Base-by-base conservation (phyloP, 345 rosid genomes). In the Populus deltoides region DNA sequence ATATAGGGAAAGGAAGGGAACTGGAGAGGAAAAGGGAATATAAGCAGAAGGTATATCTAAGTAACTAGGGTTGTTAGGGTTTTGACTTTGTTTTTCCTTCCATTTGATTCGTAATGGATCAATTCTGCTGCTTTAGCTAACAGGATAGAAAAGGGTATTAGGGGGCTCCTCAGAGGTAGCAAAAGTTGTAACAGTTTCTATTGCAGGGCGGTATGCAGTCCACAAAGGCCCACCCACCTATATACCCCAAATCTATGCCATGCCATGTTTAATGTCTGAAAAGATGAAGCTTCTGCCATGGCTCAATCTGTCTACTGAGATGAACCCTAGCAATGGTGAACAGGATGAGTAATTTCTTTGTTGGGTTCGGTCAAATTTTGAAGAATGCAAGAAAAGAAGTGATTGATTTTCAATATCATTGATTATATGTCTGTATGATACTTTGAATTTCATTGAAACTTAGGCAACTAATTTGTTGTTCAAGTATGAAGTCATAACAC, bases 131-230 rank as follows among this genome's bases (percentile, higher is more conserved):
- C 72, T 59, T 45, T n/a, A 4, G 63, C 47, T 5, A 43, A 62
- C 70, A 17, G 27, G 45, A 22, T 10, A 8, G 36, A 18, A 7
- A 69, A 38, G 53, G 74, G 10, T n/a, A 57, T 9, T 1, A 57
- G 27, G 27, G 27, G 63, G 31, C 12, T 7, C n/a, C 3, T 31
- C 8, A 47, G 35, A 45, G 72, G 62, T n/a, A 1, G 51, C 6
- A 53, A 51, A 55, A 25, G 47, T 39, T 68, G 33, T 4, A 57
- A 43, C 16, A 38, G 73, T 53, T 66, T 31, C 25, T 22, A 10
- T 29, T 33, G 18, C 69, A 33, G 68, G 74, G 75, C 70, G 62
- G 68, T 75, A 70, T 70, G 75, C 80, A 43, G 75, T 41, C 69
- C 33, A 36, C 11, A 5, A 7, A 61, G 74, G 68, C 74, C 69